Percentiles rank a stretch among this genome's conserved stretches.
phyloP scores from a whole-genome alignment of 2,329 filamentous ascomycete genomes.

The Clarireedia homoeocarpa region DNA sequence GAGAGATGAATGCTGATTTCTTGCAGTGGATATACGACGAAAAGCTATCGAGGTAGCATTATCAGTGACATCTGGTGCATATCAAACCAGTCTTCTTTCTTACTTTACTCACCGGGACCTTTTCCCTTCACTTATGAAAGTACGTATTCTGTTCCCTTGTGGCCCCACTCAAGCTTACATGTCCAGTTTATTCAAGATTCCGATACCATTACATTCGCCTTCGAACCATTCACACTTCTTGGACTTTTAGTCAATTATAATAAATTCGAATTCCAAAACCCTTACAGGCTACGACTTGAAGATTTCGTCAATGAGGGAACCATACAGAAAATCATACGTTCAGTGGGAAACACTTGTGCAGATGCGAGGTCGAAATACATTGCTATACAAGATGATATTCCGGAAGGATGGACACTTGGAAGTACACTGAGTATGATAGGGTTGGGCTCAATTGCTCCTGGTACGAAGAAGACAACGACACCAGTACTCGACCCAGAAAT shows the following conservation, averaged over 20 bases:
- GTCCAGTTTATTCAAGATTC: constrained; percentile 72
- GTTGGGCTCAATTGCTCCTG: constrained; percentile 65
- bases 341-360: constrained; percentile 66
- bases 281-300: constrained; percentile 82
- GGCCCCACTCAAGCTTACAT: constrained; percentile 9
- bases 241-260: constrained; percentile 95
- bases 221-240: constrained; percentile 73
- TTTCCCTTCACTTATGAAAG: constrained; percentile 93
- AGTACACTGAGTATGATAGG: constrained; percentile 79
- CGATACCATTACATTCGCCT: constrained; percentile 52
- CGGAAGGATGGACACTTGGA: constrained; percentile 80
- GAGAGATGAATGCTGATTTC: constrained; percentile 21
- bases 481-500: constrained; percentile 66
- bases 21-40: constrained; percentile 62
- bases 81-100: constrained; percentile 86
- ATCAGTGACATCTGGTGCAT: constrained; percentile 84
- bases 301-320: constrained; percentile 91
- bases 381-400: constrained; percentile 79
- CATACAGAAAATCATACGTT: constrained; percentile 73
- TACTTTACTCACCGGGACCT: constrained; percentile 94
- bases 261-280: constrained; percentile 98
- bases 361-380: constrained; percentile 68
- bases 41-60: constrained; percentile 77
- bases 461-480: constrained; percentile 55
- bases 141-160: constrained; percentile 32